These are phyloP conservation scores for Neofusicoccum sp. DNA, from an alignment of 2,329 filamentous ascomycete species.

Conservation along the genomic window DNA sequence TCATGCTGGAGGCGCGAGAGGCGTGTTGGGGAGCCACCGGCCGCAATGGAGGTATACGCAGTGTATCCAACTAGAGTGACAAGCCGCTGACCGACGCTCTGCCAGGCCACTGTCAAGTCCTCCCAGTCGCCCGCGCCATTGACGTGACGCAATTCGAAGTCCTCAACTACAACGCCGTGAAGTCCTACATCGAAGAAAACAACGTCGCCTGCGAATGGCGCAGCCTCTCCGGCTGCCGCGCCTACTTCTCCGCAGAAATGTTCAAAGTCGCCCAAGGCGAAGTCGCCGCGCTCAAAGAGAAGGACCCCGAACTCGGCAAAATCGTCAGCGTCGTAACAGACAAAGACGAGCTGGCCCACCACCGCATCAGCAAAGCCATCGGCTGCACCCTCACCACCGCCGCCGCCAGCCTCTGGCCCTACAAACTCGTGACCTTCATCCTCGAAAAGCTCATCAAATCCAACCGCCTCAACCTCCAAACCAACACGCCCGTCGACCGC, in stretches of 20 bases:
- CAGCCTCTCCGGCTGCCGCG: slow-evolving; percentile 61
- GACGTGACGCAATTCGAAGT: slow-evolving; percentile 71
- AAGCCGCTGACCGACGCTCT: not conserved
- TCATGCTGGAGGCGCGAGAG: slow-evolving; percentile 76
- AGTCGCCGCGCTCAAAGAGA: slow-evolving; percentile 51
- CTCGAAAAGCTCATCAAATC: slow-evolving; percentile 58
- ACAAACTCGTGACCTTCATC: slow-evolving; percentile 75
- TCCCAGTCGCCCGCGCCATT: slow-evolving; percentile 60
- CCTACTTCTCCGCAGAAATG: slow-evolving; percentile 57
- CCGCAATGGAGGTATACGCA: slow-evolving; percentile 35
- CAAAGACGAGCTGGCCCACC: slow-evolving; percentile 46
- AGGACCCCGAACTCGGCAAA: slow-evolving; percentile 57
- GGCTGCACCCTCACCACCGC: slow-evolving; percentile 64
- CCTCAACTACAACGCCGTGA: slow-evolving; percentile 62
- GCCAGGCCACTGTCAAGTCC: slow-evolving; percentile 67
- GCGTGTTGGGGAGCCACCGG: slow-evolving; percentile 82
- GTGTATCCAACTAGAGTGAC: not conserved
- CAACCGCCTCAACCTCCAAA: slow-evolving; percentile 67
- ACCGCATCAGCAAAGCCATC: slow-evolving; percentile 46
- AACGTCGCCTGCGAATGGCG: slow-evolving; percentile 69
- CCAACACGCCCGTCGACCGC: slow-evolving; percentile 62
- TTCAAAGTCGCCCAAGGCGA: slow-evolving; percentile 53
- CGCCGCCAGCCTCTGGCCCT: slow-evolving; percentile 75
- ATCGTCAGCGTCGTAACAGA: slow-evolving; percentile 41
- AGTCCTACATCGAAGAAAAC: slow-evolving; percentile 56